Base-by-base conservation (phyloP, 768 basidiomycete species). In the Lactarius deliciosus region DNA sequence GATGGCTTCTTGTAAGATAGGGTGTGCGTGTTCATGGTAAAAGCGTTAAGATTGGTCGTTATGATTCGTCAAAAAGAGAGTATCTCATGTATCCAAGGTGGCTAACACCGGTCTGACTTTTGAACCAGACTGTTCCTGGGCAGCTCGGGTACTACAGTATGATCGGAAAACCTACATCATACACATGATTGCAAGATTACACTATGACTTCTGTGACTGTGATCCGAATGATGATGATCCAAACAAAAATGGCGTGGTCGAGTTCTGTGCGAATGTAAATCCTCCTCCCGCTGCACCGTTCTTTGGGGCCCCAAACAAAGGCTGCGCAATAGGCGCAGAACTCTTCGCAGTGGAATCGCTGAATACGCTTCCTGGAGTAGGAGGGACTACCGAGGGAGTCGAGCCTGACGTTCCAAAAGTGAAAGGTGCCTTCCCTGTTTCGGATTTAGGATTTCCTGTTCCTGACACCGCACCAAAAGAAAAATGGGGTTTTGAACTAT, bases 291-390 rank as follows among this genome's bases (percentile, higher is more conserved):
- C 22, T 20, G 60, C n/a, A 25, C 18, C 34, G 60, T 66, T 61
- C 64, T 65, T 65, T 32, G 67, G 53, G 8, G 28, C 41, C 0
- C 62, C 66, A 56, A 67, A 67, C 13, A 18, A 55, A 40, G 66
- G 66, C 22, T 67, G 66, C n/a, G 53, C 1, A 43, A 67, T 54
- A 9, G 66, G 62, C 1, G 32, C 38, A 41, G 20, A 41, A n/a
- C 43, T 63, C 62, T 56, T 67, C 38, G 62, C 28, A 15, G 62
- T 13, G 20, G 50, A 36, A 60, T 60, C 53, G n/a, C 62, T 67
- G 28, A 67, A 67, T 20, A 67, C 66, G 59, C 66, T 61, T 7
- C 67, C 67, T 3, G 67, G 64, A 5, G 67, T 66, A 28, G 67
- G 67, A 5, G 67, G 64, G 18, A 57, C 60, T 20, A 64, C 59